Conservation (phyloP, 192 early-diverging fungal genomes). For the Gigaspora rosea region DNA sequence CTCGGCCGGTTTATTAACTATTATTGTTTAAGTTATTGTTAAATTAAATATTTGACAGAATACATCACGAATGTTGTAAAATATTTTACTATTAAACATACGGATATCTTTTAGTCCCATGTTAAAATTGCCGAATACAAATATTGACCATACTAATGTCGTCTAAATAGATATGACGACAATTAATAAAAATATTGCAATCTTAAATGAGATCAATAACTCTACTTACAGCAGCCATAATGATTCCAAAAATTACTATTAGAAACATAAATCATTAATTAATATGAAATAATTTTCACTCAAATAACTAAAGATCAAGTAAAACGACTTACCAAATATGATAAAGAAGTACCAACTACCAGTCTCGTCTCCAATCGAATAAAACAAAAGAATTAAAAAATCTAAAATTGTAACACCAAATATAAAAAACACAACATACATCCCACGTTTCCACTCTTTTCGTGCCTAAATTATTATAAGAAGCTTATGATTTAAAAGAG, state of each 20-base stretch:
- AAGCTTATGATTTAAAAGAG: not conserved
- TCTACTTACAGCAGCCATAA: not conserved
- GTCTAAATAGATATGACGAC: not conserved
- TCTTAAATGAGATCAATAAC: not conserved
- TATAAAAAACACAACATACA: not conserved
- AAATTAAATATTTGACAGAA: no score
- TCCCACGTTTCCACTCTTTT: constrained; percentile 3
- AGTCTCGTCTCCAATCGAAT: not conserved
- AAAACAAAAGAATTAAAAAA: not conserved
- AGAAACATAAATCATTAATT: not conserved
- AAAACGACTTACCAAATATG: not conserved
- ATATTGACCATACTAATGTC: not conserved
- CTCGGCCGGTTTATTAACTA: no score
- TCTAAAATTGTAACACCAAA: constrained; percentile 9
- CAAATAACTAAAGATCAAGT: not conserved
- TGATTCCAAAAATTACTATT: not conserved
- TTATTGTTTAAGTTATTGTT: no score
- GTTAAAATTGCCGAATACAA: not conserved
- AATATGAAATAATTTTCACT: not conserved
- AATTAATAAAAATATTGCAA: not conserved
- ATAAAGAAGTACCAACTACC: constrained; percentile 15
- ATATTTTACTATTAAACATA: not conserved
- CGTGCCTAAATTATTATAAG: not conserved
- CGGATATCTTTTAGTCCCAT: not conserved
- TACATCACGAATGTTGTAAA: no score